Evolutionary conservation across 1,139 yeast species (phyloP), one percentile per base, ranked within the genome.

Genomic region (Blastobotrys aristatus): DNA sequence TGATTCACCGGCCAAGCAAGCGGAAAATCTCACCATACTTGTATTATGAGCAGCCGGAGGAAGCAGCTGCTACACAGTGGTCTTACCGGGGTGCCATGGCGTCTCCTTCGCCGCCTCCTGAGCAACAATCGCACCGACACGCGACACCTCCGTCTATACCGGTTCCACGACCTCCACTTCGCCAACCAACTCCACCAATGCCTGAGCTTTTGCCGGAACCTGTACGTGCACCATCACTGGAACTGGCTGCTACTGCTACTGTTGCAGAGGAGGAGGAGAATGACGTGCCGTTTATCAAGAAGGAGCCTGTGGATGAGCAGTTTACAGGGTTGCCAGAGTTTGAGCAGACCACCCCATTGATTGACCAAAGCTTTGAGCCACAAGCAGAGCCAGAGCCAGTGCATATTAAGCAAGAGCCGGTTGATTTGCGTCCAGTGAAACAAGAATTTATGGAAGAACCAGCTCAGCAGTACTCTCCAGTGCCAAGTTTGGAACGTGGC

Each of bases 401-500:
- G 13, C 16, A 13, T 4, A 27, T 44, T 33, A 44, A 44, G 16
- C 26, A 44, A 14, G 48, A 44, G 36, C 48, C 48, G 3, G 36
- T 44, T 4, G 44, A 41, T 18, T 17, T n/a, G 3, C 20, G 16
- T 5, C 37, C 37, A 33, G 16, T 5, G 16, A 20, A 33, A 24
- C 5, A 33, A 5, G 20, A 35, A 26, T 40, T 40, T 20, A 40
- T 36, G 29, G 45, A 41, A 16, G 49, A 52, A 30, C 30, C 37
- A 18, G n/a, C n/a, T n/a, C n/a, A n/a, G n/a, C n/a, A n/a, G n/a
- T n/a, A n/a, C n/a, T 53, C 56, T 1, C 56, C 57, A n/a, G 57
- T 53, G 5, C 57, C 57, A n/a, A 54, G 57, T 21, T 42, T 54
- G 21, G 56, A 53, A 21, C 49, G 40, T 24, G 27, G 42, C 30